phyloP scores from a whole-genome alignment of 108 stramenopile species.

The Skeletonema menzelii region DNA sequence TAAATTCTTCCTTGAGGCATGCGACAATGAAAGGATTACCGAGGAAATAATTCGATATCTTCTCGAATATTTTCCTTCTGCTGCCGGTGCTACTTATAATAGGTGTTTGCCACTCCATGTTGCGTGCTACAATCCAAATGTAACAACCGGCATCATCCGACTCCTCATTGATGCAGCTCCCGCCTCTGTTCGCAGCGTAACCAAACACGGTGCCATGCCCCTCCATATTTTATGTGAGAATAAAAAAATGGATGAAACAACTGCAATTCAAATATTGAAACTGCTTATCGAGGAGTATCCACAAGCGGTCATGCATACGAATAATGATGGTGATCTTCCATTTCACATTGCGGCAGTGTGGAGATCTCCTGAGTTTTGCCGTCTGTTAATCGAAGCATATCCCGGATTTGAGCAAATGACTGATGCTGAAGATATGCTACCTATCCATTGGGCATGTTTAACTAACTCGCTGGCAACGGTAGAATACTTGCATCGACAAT shows the following conservation, averaged over 20 bases:
- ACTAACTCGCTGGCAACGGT: neutral
- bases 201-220: neutral
- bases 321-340: neutral
- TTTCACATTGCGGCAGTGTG: neutral
- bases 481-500: neutral
- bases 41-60: too few species aligned
- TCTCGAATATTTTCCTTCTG: too few species aligned
- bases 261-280: neutral
- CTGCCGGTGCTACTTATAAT: too few species aligned
- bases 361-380: slow-evolving; percentile 1
- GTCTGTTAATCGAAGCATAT: neutral
- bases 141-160: too few species aligned
- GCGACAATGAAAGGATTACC: too few species aligned
- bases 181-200: too few species aligned
- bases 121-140: too few species aligned
- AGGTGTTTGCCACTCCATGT: too few species aligned
- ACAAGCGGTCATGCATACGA: neutral
- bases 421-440: neutral
- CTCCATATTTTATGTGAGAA: neutral
- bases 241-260: neutral
- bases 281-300: neutral
- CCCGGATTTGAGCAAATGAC: neutral
- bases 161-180: too few species aligned
- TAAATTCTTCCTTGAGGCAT: too few species aligned
- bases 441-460: neutral